Evolutionary conservation across 2,329 filamentous ascomycete genomes (phyloP), one percentile per base, ranked within the genome.

Genomic region (Corynespora cassiicola): DNA sequence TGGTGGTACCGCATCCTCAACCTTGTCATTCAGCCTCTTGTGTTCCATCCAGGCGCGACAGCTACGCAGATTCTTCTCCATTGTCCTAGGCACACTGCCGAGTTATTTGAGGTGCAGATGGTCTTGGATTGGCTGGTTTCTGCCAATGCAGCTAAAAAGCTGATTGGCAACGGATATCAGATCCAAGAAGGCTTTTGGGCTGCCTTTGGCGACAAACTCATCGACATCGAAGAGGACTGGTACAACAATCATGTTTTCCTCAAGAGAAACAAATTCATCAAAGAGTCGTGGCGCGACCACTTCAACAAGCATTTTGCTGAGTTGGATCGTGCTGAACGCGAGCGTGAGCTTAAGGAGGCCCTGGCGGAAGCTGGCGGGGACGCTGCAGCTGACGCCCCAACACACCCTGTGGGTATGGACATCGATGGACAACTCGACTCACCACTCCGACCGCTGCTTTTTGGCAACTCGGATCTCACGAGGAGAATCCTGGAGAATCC

Each of bases 1-100:
- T 76, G 83, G 37, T 90, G 87, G 85, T 76, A 79, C 36, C 78
- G 82, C 47, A 75, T 86, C 8, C 62, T 89, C 4, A 77, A 80
- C 4, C 78, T 82, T 5, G 75, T 88, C 2, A 71, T 83, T 21
- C 82, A 87, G 45, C 71, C 79, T 19, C 66, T 87, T 21, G 81
- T 84, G 1, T 82, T 80, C 12, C 75, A 85, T 39, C 80, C 85
- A 0, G 79, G 82, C 1, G 72, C 81, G 47, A 75, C 73, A 2
- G 68, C 78, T 0, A 59, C 69, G 8, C 78, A 76, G 7, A 75
- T 87, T 21, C 76, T 77, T 28, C 72, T 73, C 15, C 58, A 58
- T 24, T 63, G 54, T 31, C 42, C 54, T 5, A 47, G 53, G 16
- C 39, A 57, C 19, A 57, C 56, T 1, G 55, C 51, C 2, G 61